Evolutionary conservation across 2,329 filamentous ascomycete genomes (phyloP).

Genomic region (Fusarium cicatricum): DNA sequence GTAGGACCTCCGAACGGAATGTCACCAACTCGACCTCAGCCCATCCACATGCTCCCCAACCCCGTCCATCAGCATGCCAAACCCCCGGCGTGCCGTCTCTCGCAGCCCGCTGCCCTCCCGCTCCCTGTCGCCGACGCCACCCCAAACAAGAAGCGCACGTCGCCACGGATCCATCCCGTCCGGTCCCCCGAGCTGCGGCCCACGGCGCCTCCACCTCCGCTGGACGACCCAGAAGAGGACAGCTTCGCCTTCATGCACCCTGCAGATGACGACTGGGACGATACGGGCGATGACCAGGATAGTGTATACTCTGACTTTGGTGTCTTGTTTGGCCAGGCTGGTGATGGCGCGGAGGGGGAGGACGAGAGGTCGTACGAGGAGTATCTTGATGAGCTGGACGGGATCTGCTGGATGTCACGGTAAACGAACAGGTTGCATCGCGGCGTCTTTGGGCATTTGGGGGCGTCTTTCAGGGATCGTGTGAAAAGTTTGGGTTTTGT

Average conservation of each 20-base stretch:
- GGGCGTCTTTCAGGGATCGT: slow-evolving; percentile 7
- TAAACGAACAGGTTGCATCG: slow-evolving; percentile 18
- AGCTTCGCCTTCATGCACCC: slow-evolving; percentile 58
- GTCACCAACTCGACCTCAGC: slow-evolving; percentile 13
- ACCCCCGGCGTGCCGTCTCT: slow-evolving; percentile 38
- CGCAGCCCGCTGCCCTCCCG: slow-evolving; percentile 42
- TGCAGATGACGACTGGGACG: slow-evolving; percentile 56
- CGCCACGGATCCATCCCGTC: slow-evolving; percentile 44
- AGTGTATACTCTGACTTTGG: slow-evolving; percentile 65
- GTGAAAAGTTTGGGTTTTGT: slow-evolving; percentile 20
- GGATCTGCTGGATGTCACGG: slow-evolving; percentile 57
- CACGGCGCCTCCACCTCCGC: slow-evolving; percentile 23
- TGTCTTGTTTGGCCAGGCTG: slow-evolving; percentile 55
- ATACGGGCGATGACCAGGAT: slow-evolving; percentile 53
- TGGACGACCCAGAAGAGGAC: slow-evolving; percentile 54
- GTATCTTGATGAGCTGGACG: slow-evolving; percentile 64
- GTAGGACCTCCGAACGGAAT: slow-evolving; percentile 11
- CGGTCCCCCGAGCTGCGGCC: slow-evolving; percentile 48
- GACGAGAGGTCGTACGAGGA: slow-evolving; percentile 60
- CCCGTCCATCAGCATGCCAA: slow-evolving; percentile 24
- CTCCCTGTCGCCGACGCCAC: slow-evolving; percentile 40
- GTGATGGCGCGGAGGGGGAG: slow-evolving; percentile 33
- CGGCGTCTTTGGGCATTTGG: slow-evolving; percentile 7
- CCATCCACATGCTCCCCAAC: slow-evolving; percentile 7
- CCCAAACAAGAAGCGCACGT: slow-evolving; percentile 41